Conservation (phyloP, 306 rosid genomes). For the Aeschynomene evenia region DNA sequence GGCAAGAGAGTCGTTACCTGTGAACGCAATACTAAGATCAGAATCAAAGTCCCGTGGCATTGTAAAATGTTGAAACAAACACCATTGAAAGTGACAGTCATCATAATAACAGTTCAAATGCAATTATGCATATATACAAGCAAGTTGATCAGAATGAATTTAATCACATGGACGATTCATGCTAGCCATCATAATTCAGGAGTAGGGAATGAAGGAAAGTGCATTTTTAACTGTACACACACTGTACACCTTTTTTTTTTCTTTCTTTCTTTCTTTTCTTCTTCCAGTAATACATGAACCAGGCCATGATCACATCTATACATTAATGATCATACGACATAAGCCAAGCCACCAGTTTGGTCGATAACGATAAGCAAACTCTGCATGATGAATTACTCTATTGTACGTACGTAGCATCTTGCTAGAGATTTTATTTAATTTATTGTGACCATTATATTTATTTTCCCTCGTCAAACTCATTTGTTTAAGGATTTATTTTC, state of each 20-base stretch:
- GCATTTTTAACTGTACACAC: slow-evolving; percentile 3
- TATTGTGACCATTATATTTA: no score
- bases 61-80: slow-evolving; percentile 1
- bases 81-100: slow-evolving; percentile 6
- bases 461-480: no score
- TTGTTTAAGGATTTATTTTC: no score
- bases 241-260: slow-evolving; percentile 22
- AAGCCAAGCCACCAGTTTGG: slow-evolving; percentile 11
- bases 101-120: neutral
- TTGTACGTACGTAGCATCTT: neutral
- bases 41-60: neutral
- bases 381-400: neutral
- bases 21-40: no score
- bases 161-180: neutral
- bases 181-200: neutral
- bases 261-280: no score
- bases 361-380: neutral
- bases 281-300: slow-evolving; percentile 4
- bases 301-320: neutral
- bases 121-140: neutral
- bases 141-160: neutral
- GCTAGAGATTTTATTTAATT: neutral
- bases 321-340: neutral
- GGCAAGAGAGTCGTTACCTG: neutral
- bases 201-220: neutral